Evolutionary conservation across 2,329 filamentous ascomycete genomes (phyloP).

Genomic region (Dactylellina drechsleri): DNA sequence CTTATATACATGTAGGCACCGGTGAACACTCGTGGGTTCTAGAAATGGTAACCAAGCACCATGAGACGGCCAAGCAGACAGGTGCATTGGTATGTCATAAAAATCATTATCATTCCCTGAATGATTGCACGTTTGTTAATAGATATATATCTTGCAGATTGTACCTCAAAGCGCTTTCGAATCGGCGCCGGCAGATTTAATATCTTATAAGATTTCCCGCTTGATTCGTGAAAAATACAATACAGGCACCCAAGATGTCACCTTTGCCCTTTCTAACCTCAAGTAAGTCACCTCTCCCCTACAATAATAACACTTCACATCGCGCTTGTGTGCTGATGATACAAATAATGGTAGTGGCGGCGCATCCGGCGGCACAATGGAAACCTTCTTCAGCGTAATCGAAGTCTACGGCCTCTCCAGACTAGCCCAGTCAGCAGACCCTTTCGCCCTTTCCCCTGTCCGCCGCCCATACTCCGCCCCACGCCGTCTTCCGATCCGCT

Average conservation of each 20-base stretch:
- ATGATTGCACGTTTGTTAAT: no score
- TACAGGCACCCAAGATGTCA: constrained; percentile 67
- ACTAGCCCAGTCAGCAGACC: constrained; percentile 64
- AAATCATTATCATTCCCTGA: no score
- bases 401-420: constrained; percentile 67
- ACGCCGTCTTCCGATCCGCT: constrained; percentile 65
- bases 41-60: constrained; percentile 71
- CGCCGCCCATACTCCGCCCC: constrained; percentile 59
- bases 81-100: constrained; percentile 68
- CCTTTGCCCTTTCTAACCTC: constrained; percentile 65
- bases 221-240: constrained; percentile 66
- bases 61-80: constrained; percentile 69
- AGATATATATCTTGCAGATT: constrained; percentile 62
- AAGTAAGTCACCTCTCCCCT: constrained; percentile 59
- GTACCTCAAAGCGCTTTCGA: constrained; percentile 73
- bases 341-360: constrained; percentile 61
- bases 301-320: background rate
- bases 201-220: constrained; percentile 68
- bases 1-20: constrained; percentile 62
- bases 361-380: constrained; percentile 74
- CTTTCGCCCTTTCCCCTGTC: constrained; percentile 70
- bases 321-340: background rate
- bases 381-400: constrained; percentile 72
- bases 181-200: constrained; percentile 71
- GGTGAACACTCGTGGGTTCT: constrained; percentile 73